phyloP scores from a whole-genome alignment of 768 basidiomycete genomes.

The Udeniomyces megalosporus region DNA sequence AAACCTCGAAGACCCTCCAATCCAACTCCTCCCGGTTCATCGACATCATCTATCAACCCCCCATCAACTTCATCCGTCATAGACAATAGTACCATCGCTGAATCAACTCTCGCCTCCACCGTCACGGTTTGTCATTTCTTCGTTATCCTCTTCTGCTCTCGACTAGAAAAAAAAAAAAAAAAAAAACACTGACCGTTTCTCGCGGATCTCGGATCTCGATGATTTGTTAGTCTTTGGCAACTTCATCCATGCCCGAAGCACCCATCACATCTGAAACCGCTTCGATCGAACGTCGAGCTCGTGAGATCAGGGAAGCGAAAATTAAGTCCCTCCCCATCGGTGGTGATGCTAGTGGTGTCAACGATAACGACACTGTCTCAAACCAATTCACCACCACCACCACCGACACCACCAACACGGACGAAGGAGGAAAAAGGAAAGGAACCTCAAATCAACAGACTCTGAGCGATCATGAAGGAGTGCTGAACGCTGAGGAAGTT shows the following conservation, averaged over 20 bases:
- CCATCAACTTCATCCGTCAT: too few relatives aligned
- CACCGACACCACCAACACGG: background rate
- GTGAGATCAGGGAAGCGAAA: background rate
- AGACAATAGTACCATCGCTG: background rate
- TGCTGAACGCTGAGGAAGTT: too few relatives aligned
- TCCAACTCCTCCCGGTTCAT: background rate
- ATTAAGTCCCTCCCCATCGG: background rate
- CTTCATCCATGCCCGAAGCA: background rate
- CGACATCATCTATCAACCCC: too few relatives aligned
- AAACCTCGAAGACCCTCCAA: background rate
- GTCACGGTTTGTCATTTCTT: background rate
- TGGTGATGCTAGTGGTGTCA: background rate
- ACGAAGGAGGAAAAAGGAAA: background rate
- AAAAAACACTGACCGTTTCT: background rate
- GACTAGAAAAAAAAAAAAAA: too few relatives aligned
- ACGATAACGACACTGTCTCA: background rate
- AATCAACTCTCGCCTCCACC: background rate
- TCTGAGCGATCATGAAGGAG: too few relatives aligned
- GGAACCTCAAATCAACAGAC: too few relatives aligned
- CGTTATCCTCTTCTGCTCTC: background rate
- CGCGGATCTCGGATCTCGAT: too few relatives aligned
- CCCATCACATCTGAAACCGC: background rate
- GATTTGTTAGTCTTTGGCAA: background rate
- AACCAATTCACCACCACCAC: background rate
- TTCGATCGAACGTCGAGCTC: background rate